Evolutionary conservation across 2,329 filamentous ascomycete species (phyloP).

Genomic region (Pseudogymnoascus sp.): DNA sequence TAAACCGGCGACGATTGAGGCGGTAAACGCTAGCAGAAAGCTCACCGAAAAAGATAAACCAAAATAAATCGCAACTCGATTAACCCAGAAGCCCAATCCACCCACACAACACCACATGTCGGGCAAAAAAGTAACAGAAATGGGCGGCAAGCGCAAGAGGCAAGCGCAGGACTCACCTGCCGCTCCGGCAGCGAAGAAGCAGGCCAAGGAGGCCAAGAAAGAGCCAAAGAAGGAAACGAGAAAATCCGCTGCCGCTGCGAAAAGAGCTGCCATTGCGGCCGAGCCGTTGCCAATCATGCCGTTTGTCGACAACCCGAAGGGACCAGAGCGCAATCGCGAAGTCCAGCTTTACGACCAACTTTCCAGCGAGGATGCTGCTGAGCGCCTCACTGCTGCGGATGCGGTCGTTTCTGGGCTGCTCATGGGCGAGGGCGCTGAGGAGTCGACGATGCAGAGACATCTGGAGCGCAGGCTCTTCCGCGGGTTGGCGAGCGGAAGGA

Average conservation of each 20-base stretch:
- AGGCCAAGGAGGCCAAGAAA: slow-evolving; percentile 19
- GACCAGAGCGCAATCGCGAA: slow-evolving; percentile 50
- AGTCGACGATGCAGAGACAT: slow-evolving; percentile 49
- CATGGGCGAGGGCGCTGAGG: slow-evolving; percentile 40
- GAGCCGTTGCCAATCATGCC: slow-evolving; percentile 19
- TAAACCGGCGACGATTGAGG: background rate
- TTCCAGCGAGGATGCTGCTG: slow-evolving; percentile 48
- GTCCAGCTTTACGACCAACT: slow-evolving; percentile 53
- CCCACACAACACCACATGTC: background rate
- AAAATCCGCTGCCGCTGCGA: background rate
- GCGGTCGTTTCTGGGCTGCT: slow-evolving; percentile 51
- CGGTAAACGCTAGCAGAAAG: slow-evolving; percentile 2
- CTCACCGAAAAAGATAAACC: slow-evolving; percentile 6
- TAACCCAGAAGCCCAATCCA: background rate
- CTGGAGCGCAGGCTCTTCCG: slow-evolving; percentile 67
- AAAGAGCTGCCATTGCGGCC: background rate
- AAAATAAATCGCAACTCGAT: slow-evolving; percentile 1
- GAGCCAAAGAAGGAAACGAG: background rate
- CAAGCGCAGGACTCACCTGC: slow-evolving; percentile 19
- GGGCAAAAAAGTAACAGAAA: slow-evolving; percentile 19
- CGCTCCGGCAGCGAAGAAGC: slow-evolving; percentile 22
- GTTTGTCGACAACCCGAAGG: slow-evolving; percentile 45
- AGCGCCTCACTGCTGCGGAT: slow-evolving; percentile 51
- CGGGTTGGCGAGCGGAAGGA: slow-evolving; percentile 82
- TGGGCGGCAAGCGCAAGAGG: slow-evolving; percentile 40